Percentiles rank a stretch among this genome's conserved stretches.
phyloP scores from a whole-genome alignment of 768 basidiomycete species.

The Boletus barrowsii region DNA sequence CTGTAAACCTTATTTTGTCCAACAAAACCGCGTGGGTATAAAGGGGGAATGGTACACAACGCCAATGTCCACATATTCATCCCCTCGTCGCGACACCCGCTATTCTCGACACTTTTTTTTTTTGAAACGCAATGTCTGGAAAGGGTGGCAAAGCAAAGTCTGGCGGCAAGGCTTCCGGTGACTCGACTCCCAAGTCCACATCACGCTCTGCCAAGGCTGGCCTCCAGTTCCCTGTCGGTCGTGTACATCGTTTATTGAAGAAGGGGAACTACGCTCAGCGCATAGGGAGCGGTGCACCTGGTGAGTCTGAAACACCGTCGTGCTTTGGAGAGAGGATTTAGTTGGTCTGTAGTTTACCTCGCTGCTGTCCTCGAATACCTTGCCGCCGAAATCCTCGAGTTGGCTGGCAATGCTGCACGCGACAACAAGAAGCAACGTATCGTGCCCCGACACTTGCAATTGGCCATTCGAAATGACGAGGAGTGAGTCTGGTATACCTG shows the following conservation, averaged over 20 bases:
- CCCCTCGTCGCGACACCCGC: background rate
- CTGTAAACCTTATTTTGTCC: slow-evolving; percentile 32
- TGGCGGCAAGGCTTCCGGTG: slow-evolving; percentile 58
- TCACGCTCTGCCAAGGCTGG: slow-evolving; percentile 42
- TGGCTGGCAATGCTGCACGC: slow-evolving; percentile 55
- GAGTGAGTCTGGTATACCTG: slow-evolving; percentile 28
- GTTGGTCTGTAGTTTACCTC: slow-evolving; percentile 43
- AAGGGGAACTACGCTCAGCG: slow-evolving; percentile 57
- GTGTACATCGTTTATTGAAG: slow-evolving; percentile 59
- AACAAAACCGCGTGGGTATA: slow-evolving; percentile 24
- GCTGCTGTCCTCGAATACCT: slow-evolving; percentile 62
- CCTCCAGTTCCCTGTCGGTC: slow-evolving; percentile 54
- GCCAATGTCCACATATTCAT: slow-evolving; percentile 7
- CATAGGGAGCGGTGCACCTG: slow-evolving; percentile 53
- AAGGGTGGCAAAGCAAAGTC: slow-evolving; percentile 60
- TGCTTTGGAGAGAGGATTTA: background rate
- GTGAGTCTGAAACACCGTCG: slow-evolving; percentile 15
- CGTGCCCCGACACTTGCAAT: slow-evolving; percentile 61
- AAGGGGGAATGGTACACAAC: slow-evolving; percentile 16
- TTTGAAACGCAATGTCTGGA: slow-evolving; percentile 33
- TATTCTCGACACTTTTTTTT: background rate
- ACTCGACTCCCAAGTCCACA: slow-evolving; percentile 27
- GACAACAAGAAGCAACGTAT: slow-evolving; percentile 62
- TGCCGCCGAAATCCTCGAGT: slow-evolving; percentile 60
- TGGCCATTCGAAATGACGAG: slow-evolving; percentile 64